A percentile compares a stretch with the other conserved stretches of the same genome.
Conservation (phyloP, 2,329 filamentous ascomycete genomes). For the Trichoderma sp. region DNA sequence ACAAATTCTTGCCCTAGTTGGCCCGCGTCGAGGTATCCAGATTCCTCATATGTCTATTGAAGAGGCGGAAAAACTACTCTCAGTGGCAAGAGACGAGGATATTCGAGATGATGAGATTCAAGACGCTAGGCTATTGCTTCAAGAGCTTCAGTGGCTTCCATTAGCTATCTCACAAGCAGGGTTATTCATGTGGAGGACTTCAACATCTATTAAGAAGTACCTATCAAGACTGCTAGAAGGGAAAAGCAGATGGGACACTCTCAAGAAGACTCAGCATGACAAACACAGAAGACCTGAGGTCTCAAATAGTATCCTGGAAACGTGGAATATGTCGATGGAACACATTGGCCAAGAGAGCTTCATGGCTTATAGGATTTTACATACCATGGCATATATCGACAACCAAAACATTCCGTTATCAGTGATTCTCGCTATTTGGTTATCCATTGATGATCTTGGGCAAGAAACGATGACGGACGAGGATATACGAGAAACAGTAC, state of each 20-base stretch:
- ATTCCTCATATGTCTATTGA: fast-evolving
- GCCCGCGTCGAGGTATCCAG: fast-evolving
- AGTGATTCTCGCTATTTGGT: too few species aligned
- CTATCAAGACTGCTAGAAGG: not conserved
- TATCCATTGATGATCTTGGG: too few species aligned
- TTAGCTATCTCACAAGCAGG: not conserved
- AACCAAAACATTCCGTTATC: too few species aligned
- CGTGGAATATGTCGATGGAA: not conserved
- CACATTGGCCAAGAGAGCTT: fast-evolving
- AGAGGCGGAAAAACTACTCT: not conserved
- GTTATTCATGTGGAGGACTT: not conserved
- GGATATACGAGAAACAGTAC: too few species aligned
- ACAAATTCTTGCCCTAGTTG: not conserved
- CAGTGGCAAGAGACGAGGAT: not conserved
- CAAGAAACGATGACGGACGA: too few species aligned
- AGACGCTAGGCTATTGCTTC: not conserved
- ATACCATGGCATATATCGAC: not conserved
- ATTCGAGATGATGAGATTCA: not conserved
- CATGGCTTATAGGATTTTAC: fast-evolving
- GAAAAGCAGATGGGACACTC: not conserved
- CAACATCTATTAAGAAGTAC: not conserved
- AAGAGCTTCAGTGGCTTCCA: not conserved
- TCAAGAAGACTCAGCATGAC: not conserved
- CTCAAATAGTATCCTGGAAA: not conserved
- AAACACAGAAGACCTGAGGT: not conserved